A percentile compares a stretch with the other conserved stretches of the same genome.
These are phyloP conservation scores for Venustampulla echinocandica DNA, from an alignment of 495 filamentous ascomycete genomes.

Conservation along the genomic window DNA sequence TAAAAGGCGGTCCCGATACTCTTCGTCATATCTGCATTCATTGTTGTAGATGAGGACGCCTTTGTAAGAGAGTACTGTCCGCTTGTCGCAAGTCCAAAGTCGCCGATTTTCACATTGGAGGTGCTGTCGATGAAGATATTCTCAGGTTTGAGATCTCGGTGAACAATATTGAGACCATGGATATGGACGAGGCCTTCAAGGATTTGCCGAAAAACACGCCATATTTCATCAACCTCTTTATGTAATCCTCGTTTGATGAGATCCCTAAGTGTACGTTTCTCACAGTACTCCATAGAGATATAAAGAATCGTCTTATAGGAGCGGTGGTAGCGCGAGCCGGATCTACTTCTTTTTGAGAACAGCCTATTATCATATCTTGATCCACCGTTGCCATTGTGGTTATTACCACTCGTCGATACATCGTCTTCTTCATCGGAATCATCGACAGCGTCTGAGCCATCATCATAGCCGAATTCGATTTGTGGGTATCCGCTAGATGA, in stretches of 20 bases:
- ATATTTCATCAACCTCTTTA: slow-evolving; percentile 64
- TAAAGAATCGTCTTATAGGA: slow-evolving; percentile 52
- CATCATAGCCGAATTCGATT: slow-evolving; percentile 70
- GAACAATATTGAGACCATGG: slow-evolving; percentile 84
- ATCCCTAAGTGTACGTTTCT: slow-evolving; percentile 85
- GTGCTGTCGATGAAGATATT: slow-evolving; percentile 92
- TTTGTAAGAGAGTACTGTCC: slow-evolving; percentile 64
- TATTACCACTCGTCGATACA: slow-evolving; percentile 20
- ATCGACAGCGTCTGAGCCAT: slow-evolving; percentile 34
- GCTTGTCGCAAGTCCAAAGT: slow-evolving; percentile 90
- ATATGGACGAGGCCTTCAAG: slow-evolving; percentile 87
- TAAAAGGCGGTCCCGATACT: slow-evolving; percentile 94
- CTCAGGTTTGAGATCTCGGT: slow-evolving; percentile 95
- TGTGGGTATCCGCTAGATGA: slow-evolving; percentile 75
- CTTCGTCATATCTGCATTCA: slow-evolving; percentile 54
- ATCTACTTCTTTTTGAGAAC: slow-evolving; percentile 17
- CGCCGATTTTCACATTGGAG: slow-evolving; percentile 87
- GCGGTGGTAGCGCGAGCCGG: slow-evolving; percentile 17
- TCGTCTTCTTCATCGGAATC: slow-evolving; percentile 34
- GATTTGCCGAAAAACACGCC: slow-evolving; percentile 87
- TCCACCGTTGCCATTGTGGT: slow-evolving; percentile 2
- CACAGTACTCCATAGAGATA: slow-evolving; percentile 95
- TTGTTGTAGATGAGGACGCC: slow-evolving; percentile 54
- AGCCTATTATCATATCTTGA: slow-evolving; percentile 12
- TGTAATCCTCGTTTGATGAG: slow-evolving; percentile 70